Evolutionary conservation across 2,329 filamentous ascomycete genomes (phyloP).

Genomic region (Daldinia sp.): DNA sequence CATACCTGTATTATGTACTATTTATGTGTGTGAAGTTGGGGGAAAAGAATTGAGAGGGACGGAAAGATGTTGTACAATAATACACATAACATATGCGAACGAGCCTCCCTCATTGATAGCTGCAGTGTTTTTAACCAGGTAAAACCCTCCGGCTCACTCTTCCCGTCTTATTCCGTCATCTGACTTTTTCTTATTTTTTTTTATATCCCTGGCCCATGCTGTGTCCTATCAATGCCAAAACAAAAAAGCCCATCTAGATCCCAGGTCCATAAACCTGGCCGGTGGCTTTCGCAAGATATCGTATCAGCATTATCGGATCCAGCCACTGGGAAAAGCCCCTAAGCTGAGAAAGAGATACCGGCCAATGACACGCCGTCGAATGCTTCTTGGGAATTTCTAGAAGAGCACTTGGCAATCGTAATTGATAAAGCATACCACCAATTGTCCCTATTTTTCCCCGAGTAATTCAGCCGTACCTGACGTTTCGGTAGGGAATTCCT

Average conservation of each 20-base stretch:
- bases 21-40: slow-evolving; percentile 35
- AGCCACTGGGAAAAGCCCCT: slow-evolving; percentile 26
- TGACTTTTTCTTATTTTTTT: slow-evolving; percentile 7
- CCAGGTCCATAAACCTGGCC: slow-evolving; percentile 14
- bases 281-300: slow-evolving; percentile 27
- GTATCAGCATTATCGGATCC: slow-evolving; percentile 28
- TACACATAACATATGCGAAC: slow-evolving; percentile 12
- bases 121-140: slow-evolving; percentile 6
- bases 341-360: slow-evolving; percentile 6
- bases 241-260: slow-evolving; percentile 19
- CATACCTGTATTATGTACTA: slow-evolving; percentile 42
- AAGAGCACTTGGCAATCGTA: slow-evolving; percentile 11
- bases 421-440: slow-evolving; percentile 13
- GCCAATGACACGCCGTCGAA: slow-evolving; percentile 29
- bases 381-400: slow-evolving; percentile 33
- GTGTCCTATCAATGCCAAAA: slow-evolving; percentile 22
- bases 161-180: slow-evolving; percentile 11
- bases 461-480: slow-evolving; percentile 39
- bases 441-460: slow-evolving; percentile 22
- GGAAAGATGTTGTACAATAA: slow-evolving; percentile 13
- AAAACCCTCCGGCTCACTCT: slow-evolving; percentile 4
- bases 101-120: slow-evolving; percentile 18
- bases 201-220: slow-evolving; percentile 33
- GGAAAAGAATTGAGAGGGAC: slow-evolving; percentile 27
- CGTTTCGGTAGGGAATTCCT: slow-evolving; percentile 11